Percentiles rank a stretch among this genome's conserved stretches.
Evolutionary conservation across 2,329 filamentous ascomycete genomes (phyloP).

Genomic region (Scytalidium sp.): DNA sequence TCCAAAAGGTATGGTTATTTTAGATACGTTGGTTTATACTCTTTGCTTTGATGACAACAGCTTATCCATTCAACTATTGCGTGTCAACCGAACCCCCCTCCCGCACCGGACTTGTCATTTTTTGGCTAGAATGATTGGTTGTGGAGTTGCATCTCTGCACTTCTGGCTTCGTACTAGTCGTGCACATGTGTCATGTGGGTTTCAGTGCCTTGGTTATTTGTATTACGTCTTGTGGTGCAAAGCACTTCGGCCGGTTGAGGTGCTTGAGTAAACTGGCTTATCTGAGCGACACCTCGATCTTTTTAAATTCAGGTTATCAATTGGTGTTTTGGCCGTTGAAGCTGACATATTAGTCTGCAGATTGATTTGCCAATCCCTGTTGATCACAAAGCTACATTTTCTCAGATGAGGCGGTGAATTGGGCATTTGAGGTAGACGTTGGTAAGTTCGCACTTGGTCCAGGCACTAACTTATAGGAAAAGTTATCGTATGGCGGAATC

Average conservation of each 20-base stretch:
- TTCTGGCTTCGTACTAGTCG: conserved; percentile 21
- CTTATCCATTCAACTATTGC: conserved; percentile 76
- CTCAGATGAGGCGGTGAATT: too few relatives aligned
- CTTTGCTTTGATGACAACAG: conserved; percentile 55
- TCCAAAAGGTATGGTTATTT: conserved; percentile 16
- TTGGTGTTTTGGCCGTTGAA: not conserved
- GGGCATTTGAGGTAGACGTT: too few relatives aligned
- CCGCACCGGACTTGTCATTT: conserved; percentile 59
- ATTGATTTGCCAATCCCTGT: not conserved
- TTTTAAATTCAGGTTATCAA: not conserved
- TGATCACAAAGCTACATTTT: too few relatives aligned
- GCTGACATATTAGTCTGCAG: not conserved
- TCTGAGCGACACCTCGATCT: conserved; percentile 45
- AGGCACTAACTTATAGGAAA: too few relatives aligned
- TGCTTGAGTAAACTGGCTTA: conserved; percentile 69
- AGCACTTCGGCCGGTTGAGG: conserved; percentile 52
- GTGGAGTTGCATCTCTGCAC: conserved; percentile 61
- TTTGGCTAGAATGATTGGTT: conserved; percentile 62
- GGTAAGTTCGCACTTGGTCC: too few relatives aligned
- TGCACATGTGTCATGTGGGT: conserved; percentile 51
- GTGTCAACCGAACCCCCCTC: conserved; percentile 68
- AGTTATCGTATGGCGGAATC: too few relatives aligned
- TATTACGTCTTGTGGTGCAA: conserved; percentile 57
- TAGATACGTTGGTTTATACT: conserved; percentile 4
- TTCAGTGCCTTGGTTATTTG: conserved; percentile 50